Evolutionary conservation across 768 basidiomycete genomes (phyloP).

Genomic region (Coprinopsis sp.): DNA sequence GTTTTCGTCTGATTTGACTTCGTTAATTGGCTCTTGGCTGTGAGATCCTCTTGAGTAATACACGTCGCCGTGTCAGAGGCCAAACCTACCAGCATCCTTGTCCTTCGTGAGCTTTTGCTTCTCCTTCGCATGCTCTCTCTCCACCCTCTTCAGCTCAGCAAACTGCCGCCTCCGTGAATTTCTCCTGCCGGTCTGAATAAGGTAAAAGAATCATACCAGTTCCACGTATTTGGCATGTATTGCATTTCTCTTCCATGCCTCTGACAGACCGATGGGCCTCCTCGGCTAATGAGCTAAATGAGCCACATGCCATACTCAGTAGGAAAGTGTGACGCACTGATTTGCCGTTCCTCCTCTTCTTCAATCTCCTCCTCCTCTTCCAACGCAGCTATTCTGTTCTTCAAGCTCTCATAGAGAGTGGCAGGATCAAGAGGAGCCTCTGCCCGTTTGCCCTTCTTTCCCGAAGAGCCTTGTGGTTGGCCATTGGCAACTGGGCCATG

Average conservation of each 20-base stretch:
- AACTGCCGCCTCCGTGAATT: constrained; percentile 66
- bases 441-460: constrained; percentile 69
- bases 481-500: constrained; percentile 39
- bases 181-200: constrained; percentile 16
- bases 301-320: constrained; percentile 14
- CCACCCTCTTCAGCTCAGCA: constrained; percentile 80
- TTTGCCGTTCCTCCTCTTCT: constrained; percentile 80
- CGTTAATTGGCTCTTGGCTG: constrained; percentile 79
- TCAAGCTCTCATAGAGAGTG: constrained; percentile 83
- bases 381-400: constrained; percentile 82
- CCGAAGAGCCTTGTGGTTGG: constrained; percentile 25
- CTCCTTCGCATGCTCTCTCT: constrained; percentile 87
- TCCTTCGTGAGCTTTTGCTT: constrained; percentile 88
- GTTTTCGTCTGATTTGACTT: constrained; percentile 87
- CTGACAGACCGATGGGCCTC: constrained; percentile 85
- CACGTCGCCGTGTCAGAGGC: background rate
- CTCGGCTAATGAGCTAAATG: constrained; percentile 51
- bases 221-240: constrained; percentile 87
- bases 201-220: constrained; percentile 49
- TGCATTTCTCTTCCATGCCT: constrained; percentile 75
- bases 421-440: constrained; percentile 75
- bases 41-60: background rate
- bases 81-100: constrained; percentile 72
- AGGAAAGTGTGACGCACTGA: constrained; percentile 45
- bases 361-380: constrained; percentile 85